These are phyloP conservation scores for Geotrichum citri-aurantii DNA, from an alignment of 1,139 yeast species.

Conservation along the genomic window DNA sequence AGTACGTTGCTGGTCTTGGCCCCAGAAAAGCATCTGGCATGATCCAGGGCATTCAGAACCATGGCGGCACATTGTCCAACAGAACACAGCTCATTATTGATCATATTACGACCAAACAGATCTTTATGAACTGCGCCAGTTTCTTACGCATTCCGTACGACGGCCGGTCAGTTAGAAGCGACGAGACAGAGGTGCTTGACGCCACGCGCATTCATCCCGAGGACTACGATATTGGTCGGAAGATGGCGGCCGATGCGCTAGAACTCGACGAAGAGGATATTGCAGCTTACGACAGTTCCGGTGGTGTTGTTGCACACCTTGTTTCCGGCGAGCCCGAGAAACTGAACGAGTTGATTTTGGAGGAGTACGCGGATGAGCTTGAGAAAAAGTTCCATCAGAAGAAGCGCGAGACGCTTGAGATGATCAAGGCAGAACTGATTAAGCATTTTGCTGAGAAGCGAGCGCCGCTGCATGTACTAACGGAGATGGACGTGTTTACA, in stretches of 20 bases:
- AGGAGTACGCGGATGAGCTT: slow-evolving; percentile 89
- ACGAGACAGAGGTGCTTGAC: slow-evolving; percentile 73
- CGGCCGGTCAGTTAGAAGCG: slow-evolving; percentile 44
- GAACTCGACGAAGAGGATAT: slow-evolving; percentile 94
- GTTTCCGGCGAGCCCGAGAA: slow-evolving; percentile 79
- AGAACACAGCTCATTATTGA: slow-evolving; percentile 75
- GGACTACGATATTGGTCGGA: slow-evolving; percentile 90
- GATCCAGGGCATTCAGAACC: slow-evolving; percentile 71
- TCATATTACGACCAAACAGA: slow-evolving; percentile 68
- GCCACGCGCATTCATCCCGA: slow-evolving; percentile 97
- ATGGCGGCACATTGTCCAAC: slow-evolving; percentile 62
- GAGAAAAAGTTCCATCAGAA: slow-evolving; percentile 69
- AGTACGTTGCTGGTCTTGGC: slow-evolving; percentile 85
- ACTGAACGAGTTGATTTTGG: slow-evolving; percentile 80
- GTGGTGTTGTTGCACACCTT: slow-evolving; percentile 80
- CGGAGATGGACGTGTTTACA: slow-evolving; percentile 69
- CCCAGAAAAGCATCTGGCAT: slow-evolving; percentile 91
- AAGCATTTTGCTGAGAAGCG: slow-evolving; percentile 84
- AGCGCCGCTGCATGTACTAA: slow-evolving; percentile 60
- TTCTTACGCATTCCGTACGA: slow-evolving; percentile 79
- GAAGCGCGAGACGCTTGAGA: slow-evolving; percentile 76
- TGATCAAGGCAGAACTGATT: slow-evolving; percentile 83
- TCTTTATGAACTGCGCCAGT: slow-evolving; percentile 89
- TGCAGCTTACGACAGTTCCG: slow-evolving; percentile 66
- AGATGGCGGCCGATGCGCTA: slow-evolving; percentile 96